Evolutionary conservation across 208 protist genomes (phyloP).

Genomic region (Porcisia hertigi): DNA sequence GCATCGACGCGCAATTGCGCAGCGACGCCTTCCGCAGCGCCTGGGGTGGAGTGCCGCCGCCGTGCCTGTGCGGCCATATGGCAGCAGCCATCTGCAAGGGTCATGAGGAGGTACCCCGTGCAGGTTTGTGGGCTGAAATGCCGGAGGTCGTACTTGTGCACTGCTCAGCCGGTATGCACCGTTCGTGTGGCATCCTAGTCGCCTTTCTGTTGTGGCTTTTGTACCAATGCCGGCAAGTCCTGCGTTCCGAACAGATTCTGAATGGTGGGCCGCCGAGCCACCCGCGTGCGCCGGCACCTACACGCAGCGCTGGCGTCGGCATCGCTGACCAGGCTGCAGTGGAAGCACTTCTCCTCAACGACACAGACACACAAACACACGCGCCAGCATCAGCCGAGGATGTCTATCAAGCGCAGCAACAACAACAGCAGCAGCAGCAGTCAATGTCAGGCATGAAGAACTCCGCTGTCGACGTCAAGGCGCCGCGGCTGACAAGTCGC

Average conservation of each 20-base stretch:
- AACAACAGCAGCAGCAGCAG: neutral
- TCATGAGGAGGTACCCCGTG: neutral
- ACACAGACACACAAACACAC: neutral
- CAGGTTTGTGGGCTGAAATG: neutral
- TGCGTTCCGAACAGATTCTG: constrained; percentile 5
- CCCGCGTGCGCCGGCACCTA: neutral
- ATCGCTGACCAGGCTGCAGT: neutral
- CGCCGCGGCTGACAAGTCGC: constrained; percentile 16
- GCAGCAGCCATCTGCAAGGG: neutral
- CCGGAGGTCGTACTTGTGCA: constrained; percentile 49
- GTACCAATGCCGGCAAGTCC: constrained; percentile 33
- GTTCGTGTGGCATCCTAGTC: constrained; percentile 68
- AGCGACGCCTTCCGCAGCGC: constrained; percentile 7
- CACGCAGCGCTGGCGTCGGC: neutral
- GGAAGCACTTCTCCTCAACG: neutral
- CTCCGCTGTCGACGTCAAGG: neutral
- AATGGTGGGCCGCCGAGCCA: neutral
- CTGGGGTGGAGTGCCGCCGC: constrained; percentile 13
- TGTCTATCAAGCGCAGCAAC: neutral
- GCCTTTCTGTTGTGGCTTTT: constrained; percentile 74
- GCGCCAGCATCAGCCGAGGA: neutral
- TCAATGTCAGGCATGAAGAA: neutral
- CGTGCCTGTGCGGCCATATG: constrained; percentile 12
- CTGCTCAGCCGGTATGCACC: constrained; percentile 87
- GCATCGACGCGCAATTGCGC: constrained; percentile 15